Percentiles rank a stretch among this genome's conserved stretches.
phyloP scores from a whole-genome alignment of 768 basidiomycete genomes.

The Pleurotus salmoneostramineus region DNA sequence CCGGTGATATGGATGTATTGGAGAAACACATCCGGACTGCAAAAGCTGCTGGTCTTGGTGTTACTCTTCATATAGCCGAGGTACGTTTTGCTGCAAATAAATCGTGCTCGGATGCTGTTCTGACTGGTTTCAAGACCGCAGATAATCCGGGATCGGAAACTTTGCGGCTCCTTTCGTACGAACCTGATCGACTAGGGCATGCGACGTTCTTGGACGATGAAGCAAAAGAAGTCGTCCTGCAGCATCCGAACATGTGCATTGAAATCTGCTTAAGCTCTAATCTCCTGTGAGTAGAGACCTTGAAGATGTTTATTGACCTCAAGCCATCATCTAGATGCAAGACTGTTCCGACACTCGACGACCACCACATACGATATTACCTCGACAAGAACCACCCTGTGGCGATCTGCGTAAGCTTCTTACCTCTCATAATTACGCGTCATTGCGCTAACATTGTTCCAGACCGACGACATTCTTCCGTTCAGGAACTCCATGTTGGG shows the following conservation, averaged over 20 bases:
- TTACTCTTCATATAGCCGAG: constrained; percentile 87
- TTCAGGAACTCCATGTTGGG: constrained; percentile 71
- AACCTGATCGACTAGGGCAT: constrained; percentile 71
- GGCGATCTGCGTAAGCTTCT: constrained; percentile 64
- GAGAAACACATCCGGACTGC: constrained; percentile 48
- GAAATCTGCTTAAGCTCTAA: constrained; percentile 86
- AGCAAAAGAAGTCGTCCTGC: constrained; percentile 50
- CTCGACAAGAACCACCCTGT: constrained; percentile 63
- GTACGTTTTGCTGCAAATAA: constrained; percentile 24
- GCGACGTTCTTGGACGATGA: constrained; percentile 74
- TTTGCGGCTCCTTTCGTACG: constrained; percentile 51
- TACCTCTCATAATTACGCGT: background rate
- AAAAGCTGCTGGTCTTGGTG: constrained; percentile 54
- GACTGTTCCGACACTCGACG: constrained; percentile 59
- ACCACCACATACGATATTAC: constrained; percentile 71
- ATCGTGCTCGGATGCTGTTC: background rate
- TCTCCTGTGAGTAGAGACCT: constrained; percentile 46
- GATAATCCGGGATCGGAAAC: constrained; percentile 54
- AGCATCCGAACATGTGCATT: constrained; percentile 48
- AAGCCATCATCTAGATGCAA: constrained; percentile 46
- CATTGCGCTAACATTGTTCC: background rate
- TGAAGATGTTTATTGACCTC: background rate
- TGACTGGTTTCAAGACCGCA: constrained; percentile 5
- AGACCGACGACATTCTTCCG: constrained; percentile 83
- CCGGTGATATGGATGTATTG: constrained; percentile 53